phyloP scores from a whole-genome alignment of 352 stramenopile genomes.

The Phytophthora pinifolia region DNA sequence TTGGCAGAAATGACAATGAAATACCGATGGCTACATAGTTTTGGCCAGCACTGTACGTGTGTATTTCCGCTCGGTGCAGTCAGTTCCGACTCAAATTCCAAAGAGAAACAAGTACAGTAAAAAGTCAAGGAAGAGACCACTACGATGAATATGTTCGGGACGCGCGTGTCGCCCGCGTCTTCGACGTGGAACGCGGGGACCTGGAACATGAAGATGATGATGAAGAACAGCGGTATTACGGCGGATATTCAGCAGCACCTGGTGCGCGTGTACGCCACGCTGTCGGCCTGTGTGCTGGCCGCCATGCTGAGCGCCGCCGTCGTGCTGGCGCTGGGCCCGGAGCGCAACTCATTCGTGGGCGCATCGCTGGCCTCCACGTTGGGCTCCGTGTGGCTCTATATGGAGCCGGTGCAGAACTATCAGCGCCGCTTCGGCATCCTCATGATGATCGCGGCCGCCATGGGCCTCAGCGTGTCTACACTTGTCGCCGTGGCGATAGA shows the following conservation, averaged over 20 bases:
- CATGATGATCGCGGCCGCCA: slow-evolving; percentile 61
- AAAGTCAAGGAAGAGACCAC: not conserved
- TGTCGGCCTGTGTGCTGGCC: slow-evolving; percentile 58
- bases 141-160: slow-evolving; percentile 36
- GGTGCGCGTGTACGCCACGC: slow-evolving; percentile 70
- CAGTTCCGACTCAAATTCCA: slow-evolving; percentile 15
- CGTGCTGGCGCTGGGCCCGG: slow-evolving; percentile 41
- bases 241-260: slow-evolving; percentile 67
- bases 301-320: slow-evolving; percentile 43
- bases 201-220: slow-evolving; percentile 48
- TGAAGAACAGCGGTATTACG: slow-evolving; percentile 76
- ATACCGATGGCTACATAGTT: too few species aligned
- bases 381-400: slow-evolving; percentile 62
- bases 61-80: too few species aligned
- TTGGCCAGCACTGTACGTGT: too few species aligned
- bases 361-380: slow-evolving; percentile 52
- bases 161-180: slow-evolving; percentile 11
- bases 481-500: slow-evolving; percentile 75
- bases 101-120: slow-evolving; percentile 13
- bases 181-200: slow-evolving; percentile 26
- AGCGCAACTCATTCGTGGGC: slow-evolving; percentile 39
- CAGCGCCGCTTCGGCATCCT: slow-evolving; percentile 67
- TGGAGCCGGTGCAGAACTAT: slow-evolving; percentile 56
- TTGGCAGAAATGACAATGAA: too few species aligned
- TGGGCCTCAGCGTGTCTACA: slow-evolving; percentile 70